Evolutionary conservation across 768 basidiomycete genomes (phyloP), one percentile per base, ranked within the genome.

Genomic region (Mycena kentingensis): DNA sequence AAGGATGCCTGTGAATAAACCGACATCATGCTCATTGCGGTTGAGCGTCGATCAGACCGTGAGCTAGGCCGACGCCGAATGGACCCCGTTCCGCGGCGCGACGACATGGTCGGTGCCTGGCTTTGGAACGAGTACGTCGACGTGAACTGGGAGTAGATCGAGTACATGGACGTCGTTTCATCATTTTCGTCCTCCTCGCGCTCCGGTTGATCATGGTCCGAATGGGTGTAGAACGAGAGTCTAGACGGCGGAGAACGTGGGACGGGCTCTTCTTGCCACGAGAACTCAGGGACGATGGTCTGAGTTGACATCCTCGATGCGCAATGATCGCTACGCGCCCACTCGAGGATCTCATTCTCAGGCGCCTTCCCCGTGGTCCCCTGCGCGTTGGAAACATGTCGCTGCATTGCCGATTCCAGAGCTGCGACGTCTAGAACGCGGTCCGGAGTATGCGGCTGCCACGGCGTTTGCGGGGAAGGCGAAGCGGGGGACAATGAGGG

Each of bases 1-100:
- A 51, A 49, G 11, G 58, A 60, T 19, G 51, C 54, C 27, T 60
- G 58, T 5, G 58, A 60, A 24, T 60, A 60, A 10, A 55, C 34
- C 12, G 58, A 60, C 37, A 55, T 36, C 58, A 59, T 55, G 41
- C 49, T 48, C 31, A 18, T 34, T 4, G 58, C 34, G 16, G 46
- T 28, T 37, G 15, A 36, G 13, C 44, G 50, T 24, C 54, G 38
- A 25, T 35, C 48, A 36, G 35, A 27, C 27, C 46, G 38, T 19
- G 31, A 42, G 22, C 32, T 36, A n/a, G n/a, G n/a, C 7, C 12
- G 38, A 39, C 53, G 26, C 24, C 47, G 42, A 24, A 49, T 13
- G 3, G 54, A 52, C 21, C 51, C 35, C 43, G 10, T 38, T n/a
- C n/a, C n/a, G 41, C 22, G 13, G 18, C 11, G 22, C 41, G 41